Evolutionary conservation across 768 basidiomycete genomes (phyloP).

Genomic region (Tulasnella sp.): DNA sequence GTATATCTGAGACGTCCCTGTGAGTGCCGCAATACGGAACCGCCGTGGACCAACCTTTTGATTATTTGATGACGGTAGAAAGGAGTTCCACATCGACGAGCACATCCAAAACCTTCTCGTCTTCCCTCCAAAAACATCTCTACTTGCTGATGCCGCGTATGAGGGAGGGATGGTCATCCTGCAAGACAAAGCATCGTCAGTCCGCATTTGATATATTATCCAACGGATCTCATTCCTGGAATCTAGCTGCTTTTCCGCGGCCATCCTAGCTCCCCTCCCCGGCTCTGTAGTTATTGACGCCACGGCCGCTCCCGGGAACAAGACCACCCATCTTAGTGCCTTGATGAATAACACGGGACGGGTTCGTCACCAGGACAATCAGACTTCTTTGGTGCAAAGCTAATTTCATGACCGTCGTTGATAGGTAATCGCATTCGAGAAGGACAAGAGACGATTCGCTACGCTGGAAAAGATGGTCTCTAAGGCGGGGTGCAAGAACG

Average conservation of each 20-base stretch:
- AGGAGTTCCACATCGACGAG: conserved; percentile 59
- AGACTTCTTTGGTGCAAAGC: neutral
- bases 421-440: conserved; percentile 77
- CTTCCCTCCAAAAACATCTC: conserved; percentile 55
- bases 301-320: conserved; percentile 96
- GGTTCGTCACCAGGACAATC: conserved; percentile 37
- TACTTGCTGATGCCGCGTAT: conserved; percentile 68
- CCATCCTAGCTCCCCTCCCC: conserved; percentile 68
- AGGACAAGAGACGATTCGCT: conserved; percentile 69
- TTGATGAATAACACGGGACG: conserved; percentile 77
- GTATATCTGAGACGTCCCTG: neutral
- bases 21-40: neutral
- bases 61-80: conserved; percentile 29
- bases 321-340: conserved; percentile 88
- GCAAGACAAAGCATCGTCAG: conserved; percentile 85
- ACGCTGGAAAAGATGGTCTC: conserved; percentile 79
- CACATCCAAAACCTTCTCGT: conserved; percentile 78
- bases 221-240: neutral
- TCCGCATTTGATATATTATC: neutral
- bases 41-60: neutral
- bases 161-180: conserved; percentile 75
- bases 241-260: conserved; percentile 71
- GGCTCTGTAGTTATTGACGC: conserved; percentile 72
- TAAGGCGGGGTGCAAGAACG: conserved; percentile 79
- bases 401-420: neutral